Evolutionary conservation across 2,329 filamentous ascomycete species (phyloP).

Genomic region (Lasiodiplodia sp.): DNA sequence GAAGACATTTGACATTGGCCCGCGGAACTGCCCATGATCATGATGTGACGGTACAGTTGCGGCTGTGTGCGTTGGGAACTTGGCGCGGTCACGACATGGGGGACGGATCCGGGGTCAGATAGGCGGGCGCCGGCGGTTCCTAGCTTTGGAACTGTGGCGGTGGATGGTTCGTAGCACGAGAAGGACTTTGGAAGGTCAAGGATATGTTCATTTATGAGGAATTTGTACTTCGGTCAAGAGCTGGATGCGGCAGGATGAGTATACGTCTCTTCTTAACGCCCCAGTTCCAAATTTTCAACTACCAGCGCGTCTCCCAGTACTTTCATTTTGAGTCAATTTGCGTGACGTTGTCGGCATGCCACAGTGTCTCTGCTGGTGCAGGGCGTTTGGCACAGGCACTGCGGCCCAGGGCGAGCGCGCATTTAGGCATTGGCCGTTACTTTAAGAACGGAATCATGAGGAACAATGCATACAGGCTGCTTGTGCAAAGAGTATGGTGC

Average conservation of each 20-base stretch:
- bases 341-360: not conserved
- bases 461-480: not conserved
- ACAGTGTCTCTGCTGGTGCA: not conserved
- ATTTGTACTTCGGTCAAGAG: slow-evolving; percentile 20
- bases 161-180: slow-evolving; percentile 6
- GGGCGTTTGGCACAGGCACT: not conserved
- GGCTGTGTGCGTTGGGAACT: slow-evolving; percentile 26
- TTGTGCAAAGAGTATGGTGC: not conserved
- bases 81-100: slow-evolving; percentile 11
- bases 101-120: slow-evolving; percentile 4
- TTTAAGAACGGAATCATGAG: not conserved
- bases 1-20: slow-evolving; percentile 29
- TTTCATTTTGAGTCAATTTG: not conserved
- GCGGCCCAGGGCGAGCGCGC: not conserved
- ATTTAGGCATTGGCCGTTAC: not conserved
- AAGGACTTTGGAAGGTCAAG: slow-evolving; percentile 1
- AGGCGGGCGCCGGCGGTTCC: slow-evolving; percentile 5
- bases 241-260: slow-evolving; percentile 27
- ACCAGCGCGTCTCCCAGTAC: slow-evolving; percentile 5
- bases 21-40: slow-evolving; percentile 27
- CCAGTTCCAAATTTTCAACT: slow-evolving; percentile 20
- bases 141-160: not conserved
- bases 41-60: slow-evolving; percentile 29
- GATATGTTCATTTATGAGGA: slow-evolving; percentile 27
- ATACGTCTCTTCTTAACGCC: slow-evolving; percentile 23